Percentiles rank a stretch among this genome's conserved stretches.
Conservation (phyloP, 1,284 basidiomycete genomes). For the Moesziomyces antarcticus region DNA sequence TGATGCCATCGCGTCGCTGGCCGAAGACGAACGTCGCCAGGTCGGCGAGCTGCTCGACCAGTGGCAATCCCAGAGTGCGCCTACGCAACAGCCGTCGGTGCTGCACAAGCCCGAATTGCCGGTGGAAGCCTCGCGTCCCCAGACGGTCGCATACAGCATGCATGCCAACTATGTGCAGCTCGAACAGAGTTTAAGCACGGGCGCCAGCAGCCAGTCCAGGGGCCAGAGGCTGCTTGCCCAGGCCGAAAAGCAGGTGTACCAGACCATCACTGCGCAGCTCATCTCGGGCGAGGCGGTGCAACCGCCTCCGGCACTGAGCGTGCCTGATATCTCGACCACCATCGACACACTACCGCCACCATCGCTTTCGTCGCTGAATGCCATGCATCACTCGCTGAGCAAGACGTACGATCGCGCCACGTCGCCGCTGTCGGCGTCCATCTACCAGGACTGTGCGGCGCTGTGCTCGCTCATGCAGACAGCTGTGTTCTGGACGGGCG, state of each 20-base stretch:
- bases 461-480: slow-evolving; percentile 56
- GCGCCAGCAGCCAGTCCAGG: slow-evolving; percentile 34
- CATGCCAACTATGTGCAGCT: slow-evolving; percentile 33
- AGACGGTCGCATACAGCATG: slow-evolving; percentile 32
- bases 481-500: slow-evolving; percentile 63
- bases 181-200: slow-evolving; percentile 13
- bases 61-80: slow-evolving; percentile 17
- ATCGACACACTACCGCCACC: neutral
- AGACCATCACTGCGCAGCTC: slow-evolving; percentile 32
- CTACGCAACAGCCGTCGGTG: neutral
- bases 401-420: slow-evolving; percentile 54
- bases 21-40: slow-evolving; percentile 25
- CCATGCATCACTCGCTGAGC: slow-evolving; percentile 38
- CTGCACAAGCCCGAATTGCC: neutral
- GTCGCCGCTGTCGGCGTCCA: slow-evolving; percentile 35
- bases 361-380: slow-evolving; percentile 24
- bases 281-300: slow-evolving; percentile 23
- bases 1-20: slow-evolving; percentile 17
- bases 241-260: slow-evolving; percentile 35
- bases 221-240: slow-evolving; percentile 34
- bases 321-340: slow-evolving; percentile 3
- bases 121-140: slow-evolving; percentile 6
- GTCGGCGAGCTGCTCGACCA: slow-evolving; percentile 32
- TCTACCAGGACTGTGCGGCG: slow-evolving; percentile 54
- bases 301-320: slow-evolving; percentile 1